Evolutionary conservation across 179 eudicot genomes (phyloP).

Genomic region (Pouteria campechiana): DNA sequence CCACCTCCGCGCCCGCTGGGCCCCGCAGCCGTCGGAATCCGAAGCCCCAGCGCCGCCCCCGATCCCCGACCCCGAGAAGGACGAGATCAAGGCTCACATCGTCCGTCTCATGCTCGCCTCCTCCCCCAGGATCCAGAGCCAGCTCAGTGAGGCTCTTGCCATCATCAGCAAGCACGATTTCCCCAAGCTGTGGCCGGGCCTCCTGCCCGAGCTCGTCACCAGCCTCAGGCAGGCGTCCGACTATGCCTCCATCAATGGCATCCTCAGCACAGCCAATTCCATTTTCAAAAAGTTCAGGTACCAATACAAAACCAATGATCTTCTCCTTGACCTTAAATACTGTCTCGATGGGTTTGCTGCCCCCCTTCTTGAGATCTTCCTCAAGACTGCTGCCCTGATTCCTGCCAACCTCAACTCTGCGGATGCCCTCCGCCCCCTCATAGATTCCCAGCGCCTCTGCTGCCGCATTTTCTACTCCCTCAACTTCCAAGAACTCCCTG

Average conservation of each 20-base stretch:
- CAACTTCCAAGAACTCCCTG: constrained; percentile 86
- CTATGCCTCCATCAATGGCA: constrained; percentile 71
- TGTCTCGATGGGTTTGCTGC: constrained; percentile 80
- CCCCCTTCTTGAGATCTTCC: constrained; percentile 50
- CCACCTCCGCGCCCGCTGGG: constrained; percentile 69
- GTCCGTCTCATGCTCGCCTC: constrained; percentile 71
- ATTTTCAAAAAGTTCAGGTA: constrained; percentile 82
- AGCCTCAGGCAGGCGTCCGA: constrained; percentile 49
- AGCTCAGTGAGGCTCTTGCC: constrained; percentile 79
- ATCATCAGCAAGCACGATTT: constrained; percentile 91
- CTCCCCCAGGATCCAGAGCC: constrained; percentile 47
- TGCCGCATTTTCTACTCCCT: constrained; percentile 85
- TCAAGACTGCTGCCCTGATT: constrained; percentile 42
- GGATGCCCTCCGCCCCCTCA: constrained; percentile 32
- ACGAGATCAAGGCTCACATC: constrained; percentile 58
- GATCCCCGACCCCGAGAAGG: constrained; percentile 58
- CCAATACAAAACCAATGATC: constrained; percentile 48
- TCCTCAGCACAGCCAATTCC: constrained; percentile 67
- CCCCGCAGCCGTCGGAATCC: constrained; percentile 18
- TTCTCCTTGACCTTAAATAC: constrained; percentile 64
- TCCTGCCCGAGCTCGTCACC: constrained; percentile 55
- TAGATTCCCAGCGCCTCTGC: constrained; percentile 85
- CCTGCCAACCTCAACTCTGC: constrained; percentile 36
- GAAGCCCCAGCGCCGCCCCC: constrained; percentile 18
- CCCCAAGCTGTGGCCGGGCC: constrained; percentile 57